Evolutionary conservation across 306 rosid genomes (phyloP).

Genomic region (Dryas alaskensis): DNA sequence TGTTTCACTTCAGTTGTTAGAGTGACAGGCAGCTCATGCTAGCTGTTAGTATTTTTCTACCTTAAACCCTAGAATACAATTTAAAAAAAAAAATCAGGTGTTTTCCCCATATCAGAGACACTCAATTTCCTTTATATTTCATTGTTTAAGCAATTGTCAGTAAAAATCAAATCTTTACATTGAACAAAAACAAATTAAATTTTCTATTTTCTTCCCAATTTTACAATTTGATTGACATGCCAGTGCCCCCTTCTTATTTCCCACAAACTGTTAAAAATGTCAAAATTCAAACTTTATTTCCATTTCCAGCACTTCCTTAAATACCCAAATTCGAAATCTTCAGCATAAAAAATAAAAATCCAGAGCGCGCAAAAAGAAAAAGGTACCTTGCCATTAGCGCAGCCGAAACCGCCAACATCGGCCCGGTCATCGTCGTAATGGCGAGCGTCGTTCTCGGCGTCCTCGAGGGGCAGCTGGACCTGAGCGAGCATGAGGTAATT

Average conservation of each 20-base stretch:
- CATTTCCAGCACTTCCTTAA: neutral
- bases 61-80: neutral
- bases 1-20: neutral
- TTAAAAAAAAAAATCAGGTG: no score
- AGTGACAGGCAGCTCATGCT: neutral
- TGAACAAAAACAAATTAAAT: neutral
- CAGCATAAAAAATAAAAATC: neutral
- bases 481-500: conserved; percentile 96
- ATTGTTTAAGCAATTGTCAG: neutral
- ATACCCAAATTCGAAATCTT: neutral
- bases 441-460: conserved; percentile 91
- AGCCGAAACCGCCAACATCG: conserved; percentile 81
- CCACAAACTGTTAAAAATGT: neutral
- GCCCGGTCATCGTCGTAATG: conserved; percentile 85
- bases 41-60: neutral
- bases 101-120: neutral
- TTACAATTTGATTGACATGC: neutral
- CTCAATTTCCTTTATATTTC: neutral
- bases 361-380: neutral
- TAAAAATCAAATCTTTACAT: neutral
- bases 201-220: neutral
- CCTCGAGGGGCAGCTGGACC: conserved; percentile 93
- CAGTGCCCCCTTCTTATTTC: neutral
- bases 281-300: neutral
- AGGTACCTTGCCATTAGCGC: conserved; percentile 82